phyloP scores from a whole-genome alignment of 306 rosid species.

The Sesbania bispinosa region DNA sequence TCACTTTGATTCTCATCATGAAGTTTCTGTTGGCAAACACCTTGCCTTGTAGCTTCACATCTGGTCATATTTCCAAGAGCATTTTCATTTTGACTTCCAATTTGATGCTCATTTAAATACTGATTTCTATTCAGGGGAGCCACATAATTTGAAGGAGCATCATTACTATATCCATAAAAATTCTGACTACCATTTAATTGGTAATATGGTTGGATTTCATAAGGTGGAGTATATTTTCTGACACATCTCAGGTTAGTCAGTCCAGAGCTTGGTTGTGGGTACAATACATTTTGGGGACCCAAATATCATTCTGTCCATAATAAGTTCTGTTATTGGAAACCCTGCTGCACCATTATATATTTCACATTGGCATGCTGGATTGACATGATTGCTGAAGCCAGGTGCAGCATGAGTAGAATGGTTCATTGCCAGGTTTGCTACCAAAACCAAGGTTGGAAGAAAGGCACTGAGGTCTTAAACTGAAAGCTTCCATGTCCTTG shows the following conservation, averaged over 20 bases:
- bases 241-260: conserved; percentile 12
- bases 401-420: conserved; percentile 18
- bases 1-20: conserved; percentile 23
- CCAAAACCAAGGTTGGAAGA: conserved; percentile 23
- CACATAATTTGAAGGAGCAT: conserved; percentile 18
- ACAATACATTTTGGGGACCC: background rate
- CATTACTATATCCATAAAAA: conserved; percentile 25
- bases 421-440: background rate
- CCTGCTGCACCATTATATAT: conserved; percentile 28
- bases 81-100: conserved; percentile 19
- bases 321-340: conserved; percentile 7
- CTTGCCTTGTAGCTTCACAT: conserved; percentile 20
- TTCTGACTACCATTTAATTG: conserved; percentile 23
- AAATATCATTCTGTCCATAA: conserved; percentile 23
- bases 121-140: conserved; percentile 16
- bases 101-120: conserved; percentile 30
- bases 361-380: conserved; percentile 19
- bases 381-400: conserved; percentile 22
- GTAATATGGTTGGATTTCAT: conserved; percentile 27
- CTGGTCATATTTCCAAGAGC: background rate
- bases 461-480: conserved; percentile 12
- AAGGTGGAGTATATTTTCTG: no score
- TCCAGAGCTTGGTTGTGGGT: conserved; percentile 14
- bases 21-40: conserved; percentile 2
- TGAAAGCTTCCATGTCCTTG: background rate